A percentile compares a stretch with the other conserved stretches of the same genome.
phyloP scores from a whole-genome alignment of 2,329 filamentous ascomycete genomes.

The Aspergillus sp. region DNA sequence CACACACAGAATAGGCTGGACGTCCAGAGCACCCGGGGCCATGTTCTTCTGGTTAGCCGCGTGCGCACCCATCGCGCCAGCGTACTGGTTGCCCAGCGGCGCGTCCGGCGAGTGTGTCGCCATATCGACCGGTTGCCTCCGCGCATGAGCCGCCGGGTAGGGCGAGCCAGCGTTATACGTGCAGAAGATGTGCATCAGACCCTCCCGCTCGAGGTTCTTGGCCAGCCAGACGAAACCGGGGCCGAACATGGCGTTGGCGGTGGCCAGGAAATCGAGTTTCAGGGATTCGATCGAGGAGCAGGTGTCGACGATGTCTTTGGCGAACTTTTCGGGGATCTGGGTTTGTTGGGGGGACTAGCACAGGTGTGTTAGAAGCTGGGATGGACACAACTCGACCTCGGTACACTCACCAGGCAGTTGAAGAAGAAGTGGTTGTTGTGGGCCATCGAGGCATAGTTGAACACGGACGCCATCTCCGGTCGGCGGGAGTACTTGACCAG shows the following conservation, averaged over 20 bases:
- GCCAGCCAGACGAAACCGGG: conserved; percentile 97
- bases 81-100: conserved; percentile 38
- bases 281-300: conserved; percentile 86
- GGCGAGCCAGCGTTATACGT: conserved; percentile 93
- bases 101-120: conserved; percentile 42
- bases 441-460: conserved; percentile 97
- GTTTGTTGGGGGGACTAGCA: conserved; percentile 44
- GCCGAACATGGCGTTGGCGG: conserved; percentile 89
- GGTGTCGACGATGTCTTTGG: conserved; percentile 62
- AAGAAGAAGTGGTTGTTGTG: conserved; percentile 75
- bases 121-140: conserved; percentile 60
- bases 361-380: conserved; percentile 8
- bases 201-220: conserved; percentile 51
- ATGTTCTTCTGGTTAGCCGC: conserved; percentile 37
- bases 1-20: conserved; percentile 80
- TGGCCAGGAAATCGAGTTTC: conserved; percentile 74
- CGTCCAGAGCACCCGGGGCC: conserved; percentile 48
- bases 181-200: conserved; percentile 67
- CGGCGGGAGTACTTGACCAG: conserved; percentile 76
- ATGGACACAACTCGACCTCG: not conserved
- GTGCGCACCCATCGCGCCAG: conserved; percentile 38
- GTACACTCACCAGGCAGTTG: conserved; percentile 44
- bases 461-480: conserved; percentile 72
- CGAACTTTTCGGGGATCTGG: conserved; percentile 59
- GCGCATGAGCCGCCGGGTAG: conserved; percentile 80